Base-by-base conservation (phyloP, 78 protist genomes). In the Speleostelium caveatum region DNA sequence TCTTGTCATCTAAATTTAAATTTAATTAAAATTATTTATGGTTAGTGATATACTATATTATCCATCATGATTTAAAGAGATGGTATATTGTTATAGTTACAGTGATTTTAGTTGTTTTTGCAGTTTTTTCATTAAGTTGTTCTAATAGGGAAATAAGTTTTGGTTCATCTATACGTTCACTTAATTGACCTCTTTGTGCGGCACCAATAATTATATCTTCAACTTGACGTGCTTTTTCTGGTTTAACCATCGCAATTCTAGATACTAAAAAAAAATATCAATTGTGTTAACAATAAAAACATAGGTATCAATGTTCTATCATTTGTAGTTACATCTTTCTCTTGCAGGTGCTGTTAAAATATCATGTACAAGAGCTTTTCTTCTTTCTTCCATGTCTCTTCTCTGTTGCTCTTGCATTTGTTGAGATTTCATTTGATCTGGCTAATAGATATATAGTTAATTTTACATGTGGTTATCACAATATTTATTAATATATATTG, bases 161-260 rank as follows among this genome's bases (percentile, higher is more conserved):
- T 55, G 28, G 65, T 59, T 87, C 93, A 68, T 75, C 76, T 2
- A 87, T 86, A 36, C 60, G 51, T 72, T 73, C 85, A 26, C 24
- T 1, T 41, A 87, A 35, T 35, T 67, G 85, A 32, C 93, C 93
- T 21, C 63, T 61, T 61, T 87, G 93, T 21, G 93, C 93, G 22
- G 93, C 93, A 33, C 26, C 35, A 24, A 87, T 61, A 30, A 87
- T 66, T 65, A 67, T 49, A 61, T 87, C 93, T 24, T 74, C 93
- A 42, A 87, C 61, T 63, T 55, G 59, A 39, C 76, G 45, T 75
- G 93, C 83, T 41, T 87, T 87, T 2, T 87, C 93, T 66, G 86
- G 80, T 61, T 49, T 87, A n/a, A 87, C 93, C 74, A 87, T 68
- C n/a, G 86, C 77, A 35, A 87, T 87, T 71, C 93, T 72, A 21